Evolutionary conservation across 164 flowering plant genomes (phyloP), one percentile per base, ranked within the genome.

Genomic region (Dillenia turbinata): DNA sequence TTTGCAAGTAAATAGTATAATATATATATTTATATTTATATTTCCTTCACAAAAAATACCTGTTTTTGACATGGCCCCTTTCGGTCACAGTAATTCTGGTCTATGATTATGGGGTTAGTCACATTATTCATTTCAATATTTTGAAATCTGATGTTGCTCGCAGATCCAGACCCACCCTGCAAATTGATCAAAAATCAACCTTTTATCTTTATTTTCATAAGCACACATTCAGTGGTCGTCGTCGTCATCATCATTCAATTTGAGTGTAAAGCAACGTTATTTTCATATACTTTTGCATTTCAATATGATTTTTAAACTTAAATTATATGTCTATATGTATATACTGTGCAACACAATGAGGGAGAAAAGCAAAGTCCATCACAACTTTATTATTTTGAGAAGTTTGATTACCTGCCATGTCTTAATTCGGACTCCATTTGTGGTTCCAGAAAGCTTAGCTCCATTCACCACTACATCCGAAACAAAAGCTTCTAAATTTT

Each of bases 371-470:
- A 5, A 6, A 6, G n/a, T 50, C 26, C 10, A 51, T 51, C 16
- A 12, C 11, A 8, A 13, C 17, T 26, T 60, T 17, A 44, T 12
- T 50, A 22, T 13, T 13, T 60, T 11, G 15, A 24, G 26, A 33
- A n/a, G 44, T 22, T 44, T 26, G 17, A 13, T 47, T 67, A 78
- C 82, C 77, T 77, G 81, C 71, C 72, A 83, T 46, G 88, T 81
- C 69, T 83, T 83, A 51, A 83, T 81, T 65, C 88, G 77, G 24
- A 84, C 74, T 17, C 88, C 91, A 72, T 86, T 84, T 44, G 75
- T 77, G 50, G 88, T 82, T 52, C 84, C 80, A 26, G 56, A 44
- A 26, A 86, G 57, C 15, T 44, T 76, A 22, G 81, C 85, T 62
- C 77, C 68, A 66, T 80, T 75, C 15, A 84, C 77, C 19, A 47